Base-by-base conservation (phyloP, 2,329 filamentous ascomycete species). In the Chaetothyriales sp. region DNA sequence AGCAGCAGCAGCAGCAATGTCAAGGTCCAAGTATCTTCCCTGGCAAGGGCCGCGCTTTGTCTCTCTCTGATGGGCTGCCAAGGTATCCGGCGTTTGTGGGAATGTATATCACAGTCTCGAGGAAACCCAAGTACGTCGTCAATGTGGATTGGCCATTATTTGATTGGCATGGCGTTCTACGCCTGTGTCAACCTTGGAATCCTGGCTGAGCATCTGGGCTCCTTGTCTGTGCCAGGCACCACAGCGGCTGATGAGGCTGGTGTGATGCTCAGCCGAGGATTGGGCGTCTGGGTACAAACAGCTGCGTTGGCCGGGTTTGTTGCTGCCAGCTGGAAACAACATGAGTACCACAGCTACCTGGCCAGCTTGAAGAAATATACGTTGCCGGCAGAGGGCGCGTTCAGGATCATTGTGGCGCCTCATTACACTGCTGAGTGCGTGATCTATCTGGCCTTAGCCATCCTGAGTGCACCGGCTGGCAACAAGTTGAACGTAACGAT, bases 371-470 rank as follows among this genome's bases (percentile, higher is more conserved):
- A 79, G 63, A 90, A 88, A 63, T 96, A 98, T 67, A 84, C 84
- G 9, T 73, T 96, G 20, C 90, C 90, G 0, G 70, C 75, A 2
- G 75, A 83, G 53, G 81, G 82, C 2, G 68, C 84, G 51, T 98
- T 96, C 66, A 72, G 72, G 44, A 72, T 74, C 51, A 66, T 93
- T 19, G 68, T 95, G 42, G 93, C 85, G 60, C 88, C 92, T 18
- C 92, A 98, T 68, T 98, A 96, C 66, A 84, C 84, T 2, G 86
- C 83, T 61, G 92, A 96, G 69, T 89, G 86, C 63, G 64, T 84
- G 43, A 79, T 95, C 52, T 96, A 98, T 64, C 63, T 88, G 18
- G 76, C 83, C n/a, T 68, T 98, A 57, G 77, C 86, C 2, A 68
- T 92, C 45, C 65, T 84, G 42, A 80, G 82, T 26, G 87, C 89